Evolutionary conservation across 1,284 basidiomycete species (phyloP), one percentile per base, ranked within the genome.

Genomic region (Stygiomarasmius scandens): DNA sequence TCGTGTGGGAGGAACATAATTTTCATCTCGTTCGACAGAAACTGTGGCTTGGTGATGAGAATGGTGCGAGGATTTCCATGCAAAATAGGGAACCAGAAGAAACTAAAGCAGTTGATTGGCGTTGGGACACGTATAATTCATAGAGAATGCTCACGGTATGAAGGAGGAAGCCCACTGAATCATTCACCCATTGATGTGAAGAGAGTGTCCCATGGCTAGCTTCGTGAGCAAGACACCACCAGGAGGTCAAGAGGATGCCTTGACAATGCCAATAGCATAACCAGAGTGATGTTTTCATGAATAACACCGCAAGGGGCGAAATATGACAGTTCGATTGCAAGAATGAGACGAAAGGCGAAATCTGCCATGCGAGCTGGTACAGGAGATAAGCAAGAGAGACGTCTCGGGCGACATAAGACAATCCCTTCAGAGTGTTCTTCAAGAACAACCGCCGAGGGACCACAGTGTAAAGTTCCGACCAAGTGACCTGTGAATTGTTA

Each of bases 21-120:
- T 83, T 64, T 83, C 81, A 52, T 85, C 82, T 24, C 81, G 78
- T 66, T 85, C 83, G 24, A 85, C 67, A 19, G 79, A 84, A 65
- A 77, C 78, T 1, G 58, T 51, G 2, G 55, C 45, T 54, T 49
- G 32, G 44, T 60, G 58, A 41, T 60, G 58, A 3, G 51, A 36
- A n/a, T 49, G 43, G 34, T 60, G 58, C 9, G 58, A 47, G 5
- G 52, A 34, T 25, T 46, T 52, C 58, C 58, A 60, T n/a, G 58
- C 22, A 44, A 49, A 57, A 25, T 57, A 60, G n/a, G 58, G 58
- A 19, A 47, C 43, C 14, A 60, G 38, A 11, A 60, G 55, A 32
- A 50, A 55, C 59, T 61, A n/a, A 10, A 25, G 20, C 80, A 66
- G 32, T 73, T 43, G 27, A 14, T 20, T 10, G 12, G 25, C n/a